phyloP scores from a whole-genome alignment of 306 rosid species.

The Pterocarpus macrocarpus region DNA sequence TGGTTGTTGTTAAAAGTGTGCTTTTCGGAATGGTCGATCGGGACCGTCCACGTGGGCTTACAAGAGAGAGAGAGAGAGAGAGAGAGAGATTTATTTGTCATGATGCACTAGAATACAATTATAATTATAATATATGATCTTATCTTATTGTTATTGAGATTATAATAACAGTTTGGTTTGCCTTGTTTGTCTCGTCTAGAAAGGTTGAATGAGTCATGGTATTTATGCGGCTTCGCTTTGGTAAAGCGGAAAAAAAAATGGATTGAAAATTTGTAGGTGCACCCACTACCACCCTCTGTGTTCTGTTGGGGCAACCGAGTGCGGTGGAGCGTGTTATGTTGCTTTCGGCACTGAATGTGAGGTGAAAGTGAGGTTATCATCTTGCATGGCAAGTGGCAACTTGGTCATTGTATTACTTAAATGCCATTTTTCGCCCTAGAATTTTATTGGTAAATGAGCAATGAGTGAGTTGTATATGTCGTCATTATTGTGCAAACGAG shows the following conservation, averaged over 20 bases:
- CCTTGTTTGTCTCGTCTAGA: conserved; percentile 6
- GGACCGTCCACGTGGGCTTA: conserved; percentile 32
- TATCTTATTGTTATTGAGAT: neutral
- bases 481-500: neutral
- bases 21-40: neutral
- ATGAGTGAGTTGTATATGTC: neutral
- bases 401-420: neutral
- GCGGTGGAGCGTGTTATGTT: conserved; percentile 25
- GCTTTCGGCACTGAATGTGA: conserved; percentile 40
- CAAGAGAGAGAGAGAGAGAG: neutral
- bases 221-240: conserved; percentile 18
- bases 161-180: conserved; percentile 3
- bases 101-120: neutral
- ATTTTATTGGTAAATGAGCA: neutral
- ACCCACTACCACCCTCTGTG: neutral
- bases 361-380: neutral
- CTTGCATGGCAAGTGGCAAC: neutral
- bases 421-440: neutral
- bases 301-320: neutral
- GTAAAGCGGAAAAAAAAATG: neutral
- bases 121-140: conserved; percentile 6
- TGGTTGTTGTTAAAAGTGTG: neutral
- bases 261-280: conserved; percentile 18
- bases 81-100: too few relatives aligned
- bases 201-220: conserved; percentile 41